Evolutionary conservation across 208 protist species (phyloP), one percentile per base, ranked within the genome.

Genomic region (Wallacemonas sp.): DNA sequence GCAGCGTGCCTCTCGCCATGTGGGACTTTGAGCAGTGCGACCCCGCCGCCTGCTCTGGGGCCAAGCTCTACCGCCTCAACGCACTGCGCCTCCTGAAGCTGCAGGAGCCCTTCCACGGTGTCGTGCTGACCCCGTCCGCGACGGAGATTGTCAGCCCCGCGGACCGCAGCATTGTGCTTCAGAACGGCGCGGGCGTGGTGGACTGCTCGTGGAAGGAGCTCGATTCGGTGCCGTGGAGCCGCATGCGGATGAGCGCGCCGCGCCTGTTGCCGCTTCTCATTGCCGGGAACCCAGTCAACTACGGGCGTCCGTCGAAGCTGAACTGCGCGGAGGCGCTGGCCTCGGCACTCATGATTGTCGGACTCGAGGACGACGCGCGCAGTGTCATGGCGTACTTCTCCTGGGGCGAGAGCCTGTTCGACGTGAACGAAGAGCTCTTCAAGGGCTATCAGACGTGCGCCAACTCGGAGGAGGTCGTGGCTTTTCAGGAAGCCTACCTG

Each of bases 1-100:
- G 74, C 50, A 84, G 79, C 52, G 89, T 97, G 2, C 90, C 87
- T 1, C 79, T 99, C 1, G 95, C 93, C 16, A 99, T 99, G 97
- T 99, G 97, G 96, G 98, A 99, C 82, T 99, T 99, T 78, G 93
- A 97, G 71, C 92, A 99, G 76, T 99, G 98, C 71, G 98, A 99
- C 72, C 80, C 97, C 25, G 97, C 98, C 59, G 87, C 92, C n/a
- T 99, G 98, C 72, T 99, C 98, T 1, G 99, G 98, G 28, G 74
- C 87, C 63, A 98, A 98, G 61, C 82, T 99, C 29, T 91, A 92
- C 64, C 84, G 97, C 10, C 65, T 94, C 2, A 95, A 95, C 32
- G 87, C 95, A 22, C 71, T 99, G 28, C 87, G 92, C 11, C 77
- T 96, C 45, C 74, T 99, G 50, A 73, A 71, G 22, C 62, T 98